Base-by-base conservation (phyloP, 192 early-diverging fungal species). In the Entomortierella lignicola region DNA sequence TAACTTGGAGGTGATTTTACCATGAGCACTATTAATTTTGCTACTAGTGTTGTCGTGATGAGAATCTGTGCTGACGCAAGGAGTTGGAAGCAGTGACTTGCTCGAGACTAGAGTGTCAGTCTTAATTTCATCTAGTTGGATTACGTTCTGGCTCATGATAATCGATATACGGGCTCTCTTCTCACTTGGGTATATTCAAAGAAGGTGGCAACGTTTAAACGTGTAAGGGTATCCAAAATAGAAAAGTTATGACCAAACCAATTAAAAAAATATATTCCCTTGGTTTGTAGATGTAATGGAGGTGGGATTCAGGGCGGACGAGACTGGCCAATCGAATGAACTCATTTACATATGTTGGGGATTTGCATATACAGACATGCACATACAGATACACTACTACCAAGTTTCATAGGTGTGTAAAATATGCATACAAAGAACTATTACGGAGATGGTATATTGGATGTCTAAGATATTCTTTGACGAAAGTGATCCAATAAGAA, bases 71-170 rank as follows among this genome's bases (percentile, higher is more conserved):
- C 65, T 48, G 27, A 52, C 30, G 17, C 52, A 56, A 32, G 37
- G 42, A 31, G 34, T 29, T 29, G 72, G 39, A 13, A 62, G 27
- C 43, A 26, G 34, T 1, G 34, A 18, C 0, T 63, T 50, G 43
- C 27, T 63, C 39, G 32, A 62, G 31, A 31, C 31, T 20, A 51
- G 29, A 13, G 18, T 47, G 18, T 66, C 51, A 20, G 20, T 1
- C 8, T 62, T 66, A 30, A 37, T 48, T n/a, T 66, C 41, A 23
- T 77, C 65, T 11, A 65, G 72, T 41, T 59, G 48, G 44, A 77
- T 52, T 3, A 47, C 60, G 30, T 77, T 68, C 34, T 68, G 72
- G 65, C 72, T 66, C 60, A 77, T 63, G 15, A 73, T 60, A 32
- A 47, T 52, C 32, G 54, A 52, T 65, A 77, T 77, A 1, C 20